Base-by-base conservation (phyloP, 2,329 filamentous ascomycete species). In the Coleophoma cylindrospora region DNA sequence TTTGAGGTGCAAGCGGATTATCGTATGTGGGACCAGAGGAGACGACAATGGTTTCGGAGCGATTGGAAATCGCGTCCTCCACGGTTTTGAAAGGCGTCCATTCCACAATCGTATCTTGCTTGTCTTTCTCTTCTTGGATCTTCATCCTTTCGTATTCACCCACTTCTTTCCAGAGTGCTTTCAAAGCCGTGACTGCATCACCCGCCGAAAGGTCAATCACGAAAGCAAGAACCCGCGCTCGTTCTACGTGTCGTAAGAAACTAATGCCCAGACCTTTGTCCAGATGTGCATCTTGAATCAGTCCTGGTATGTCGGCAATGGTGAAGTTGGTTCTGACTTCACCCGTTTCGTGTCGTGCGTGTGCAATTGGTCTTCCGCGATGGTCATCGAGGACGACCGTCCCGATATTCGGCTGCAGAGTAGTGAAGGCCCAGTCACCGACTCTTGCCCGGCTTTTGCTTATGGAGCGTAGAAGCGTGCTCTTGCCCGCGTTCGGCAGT, bases 401-500 rank as follows among this genome's bases (percentile, higher is more conserved):
- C 46, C 94, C 94, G 49, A 99, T 95, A 59, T 95, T 96, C 3
- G 94, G 94, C 59, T 91, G 86, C 9, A 99, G 76, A 0, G 94
- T 99, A 3, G 94, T 99, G 67, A 99, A 99, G 10, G 91, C 92
- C 94, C 94, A 99, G 66, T 88, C 85, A 38, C 94, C 94, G 4
- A 99, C 84, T 37, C 94, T 82, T 2, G 94, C 89, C 52, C 91
- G 86, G 65, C 89, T 95, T 66, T 91, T 91, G 61, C 86, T 95
- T 60, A 99, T 73, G 3, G 91, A 86, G 15, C 94, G 84, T 14
- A 97, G 78, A 1, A 99, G 77, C 0, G 94, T 97, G 65, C 89
- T 95, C 70, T 99, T 99, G 9, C 94, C 94, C 4, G 92, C 94
- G 66, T 99, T 99, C 1, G 94, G 94, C 14, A 97, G 80, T 1